These are phyloP conservation scores for Obba rivulosa DNA, from an alignment of 768 basidiomycete genomes.

Conservation along the genomic window DNA sequence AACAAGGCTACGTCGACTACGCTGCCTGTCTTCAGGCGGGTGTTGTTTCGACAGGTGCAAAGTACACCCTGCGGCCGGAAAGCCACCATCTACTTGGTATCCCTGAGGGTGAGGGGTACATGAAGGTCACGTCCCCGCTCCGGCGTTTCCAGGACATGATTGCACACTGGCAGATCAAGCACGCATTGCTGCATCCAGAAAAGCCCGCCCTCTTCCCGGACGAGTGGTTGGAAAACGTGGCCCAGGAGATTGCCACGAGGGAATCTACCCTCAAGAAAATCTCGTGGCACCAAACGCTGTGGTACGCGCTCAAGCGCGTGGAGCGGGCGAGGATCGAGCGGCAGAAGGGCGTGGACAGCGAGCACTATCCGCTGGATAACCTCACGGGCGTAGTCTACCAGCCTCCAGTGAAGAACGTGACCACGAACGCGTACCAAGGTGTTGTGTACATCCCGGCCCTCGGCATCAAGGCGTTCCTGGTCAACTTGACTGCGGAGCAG, in stretches of 20 bases:
- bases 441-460: conserved; percentile 6
- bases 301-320: conserved; percentile 39
- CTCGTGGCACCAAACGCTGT: conserved; percentile 26
- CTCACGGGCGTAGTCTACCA: conserved; percentile 16
- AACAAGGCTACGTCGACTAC: conserved; percentile 39
- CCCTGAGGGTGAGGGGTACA: conserved; percentile 73
- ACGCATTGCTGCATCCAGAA: conserved; percentile 45
- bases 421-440: background rate
- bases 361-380: conserved; percentile 22
- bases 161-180: conserved; percentile 91
- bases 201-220: conserved; percentile 36
- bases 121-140: conserved; percentile 80
- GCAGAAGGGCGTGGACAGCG: conserved; percentile 6
- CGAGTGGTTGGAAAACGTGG: conserved; percentile 39
- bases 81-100: conserved; percentile 69
- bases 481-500: background rate
- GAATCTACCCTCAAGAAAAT: conserved; percentile 31
- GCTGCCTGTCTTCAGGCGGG: conserved; percentile 29
- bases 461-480: conserved; percentile 4
- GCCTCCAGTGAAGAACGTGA: background rate
- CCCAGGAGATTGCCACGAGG: conserved; percentile 28
- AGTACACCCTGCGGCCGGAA: conserved; percentile 47
- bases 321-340: conserved; percentile 31
- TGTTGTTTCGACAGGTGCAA: conserved; percentile 30
- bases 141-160: conserved; percentile 80